phyloP scores from a whole-genome alignment of 2,329 filamentous ascomycete species.

The Aspergillus pseudoglaucus region DNA sequence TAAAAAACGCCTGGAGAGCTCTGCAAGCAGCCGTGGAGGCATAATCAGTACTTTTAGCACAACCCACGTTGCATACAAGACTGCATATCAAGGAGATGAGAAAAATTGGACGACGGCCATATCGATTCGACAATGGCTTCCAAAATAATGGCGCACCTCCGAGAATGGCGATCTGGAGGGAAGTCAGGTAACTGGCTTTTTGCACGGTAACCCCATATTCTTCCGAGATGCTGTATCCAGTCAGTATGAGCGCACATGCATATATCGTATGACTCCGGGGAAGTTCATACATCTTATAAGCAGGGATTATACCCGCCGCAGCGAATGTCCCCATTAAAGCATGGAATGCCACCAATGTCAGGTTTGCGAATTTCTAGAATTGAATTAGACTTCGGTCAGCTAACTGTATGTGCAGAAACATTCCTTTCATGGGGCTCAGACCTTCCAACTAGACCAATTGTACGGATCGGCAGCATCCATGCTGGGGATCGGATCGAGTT shows the following conservation, averaged over 20 bases:
- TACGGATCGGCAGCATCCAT: slow-evolving; percentile 49
- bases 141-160: slow-evolving; percentile 51
- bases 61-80: slow-evolving; percentile 49
- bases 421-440: slow-evolving; percentile 9
- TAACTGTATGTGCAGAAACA: background rate
- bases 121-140: slow-evolving; percentile 49
- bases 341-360: slow-evolving; percentile 52
- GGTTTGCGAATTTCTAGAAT: slow-evolving; percentile 47
- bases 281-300: slow-evolving; percentile 34
- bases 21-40: slow-evolving; percentile 45
- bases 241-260: too few species aligned
- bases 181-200: slow-evolving; percentile 48
- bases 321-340: slow-evolving; percentile 55
- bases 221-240: slow-evolving; percentile 36
- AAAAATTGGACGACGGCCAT: slow-evolving; percentile 50
- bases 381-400: background rate
- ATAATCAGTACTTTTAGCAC: slow-evolving; percentile 47
- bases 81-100: slow-evolving; percentile 47
- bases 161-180: slow-evolving; percentile 49
- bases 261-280: too few species aligned
- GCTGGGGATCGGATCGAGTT: slow-evolving; percentile 49
- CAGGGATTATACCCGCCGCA: slow-evolving; percentile 51
- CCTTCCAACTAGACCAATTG: slow-evolving; percentile 52
- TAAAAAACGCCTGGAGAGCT: slow-evolving; percentile 50
- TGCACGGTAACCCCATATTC: slow-evolving; percentile 47